Conservation (phyloP, 129 eudicot species). For the Apium graveolens region DNA sequence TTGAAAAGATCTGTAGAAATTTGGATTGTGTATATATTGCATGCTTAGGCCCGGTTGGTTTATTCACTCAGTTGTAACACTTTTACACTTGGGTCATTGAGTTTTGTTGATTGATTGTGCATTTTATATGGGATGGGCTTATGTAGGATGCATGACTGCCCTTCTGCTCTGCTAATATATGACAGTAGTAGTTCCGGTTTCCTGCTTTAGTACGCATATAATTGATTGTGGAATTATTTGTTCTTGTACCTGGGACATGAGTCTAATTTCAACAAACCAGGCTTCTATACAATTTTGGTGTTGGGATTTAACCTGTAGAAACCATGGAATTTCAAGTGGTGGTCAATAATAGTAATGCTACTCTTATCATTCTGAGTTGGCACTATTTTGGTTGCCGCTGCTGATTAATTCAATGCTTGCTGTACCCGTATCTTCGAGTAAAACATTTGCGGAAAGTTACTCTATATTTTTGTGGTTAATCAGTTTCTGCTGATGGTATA, state of each 20-base stretch:
- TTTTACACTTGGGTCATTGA: slow-evolving; percentile 1
- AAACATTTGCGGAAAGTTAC: background rate
- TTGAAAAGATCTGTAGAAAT: slow-evolving; percentile 9
- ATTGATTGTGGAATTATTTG: background rate
- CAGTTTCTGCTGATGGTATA: background rate
- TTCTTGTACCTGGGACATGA: background rate
- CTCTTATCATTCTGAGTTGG: background rate
- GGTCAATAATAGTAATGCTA: background rate
- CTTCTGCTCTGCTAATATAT: background rate
- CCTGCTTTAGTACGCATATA: background rate
- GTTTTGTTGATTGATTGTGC: slow-evolving; percentile 7
- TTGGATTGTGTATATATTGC: slow-evolving; percentile 8
- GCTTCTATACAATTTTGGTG: background rate
- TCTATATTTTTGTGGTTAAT: background rate
- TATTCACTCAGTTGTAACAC: background rate
- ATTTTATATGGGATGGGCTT: background rate
- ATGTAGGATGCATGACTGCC: background rate
- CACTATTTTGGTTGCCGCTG: background rate
- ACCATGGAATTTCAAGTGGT: background rate
- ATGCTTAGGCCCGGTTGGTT: slow-evolving; percentile 4
- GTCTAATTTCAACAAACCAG: background rate
- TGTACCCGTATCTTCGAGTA: background rate
- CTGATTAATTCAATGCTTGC: background rate
- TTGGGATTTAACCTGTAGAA: background rate
- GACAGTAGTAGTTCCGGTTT: background rate